Conservation (phyloP, 148 eudicot genomes). For the Rhododendron vialii region DNA sequence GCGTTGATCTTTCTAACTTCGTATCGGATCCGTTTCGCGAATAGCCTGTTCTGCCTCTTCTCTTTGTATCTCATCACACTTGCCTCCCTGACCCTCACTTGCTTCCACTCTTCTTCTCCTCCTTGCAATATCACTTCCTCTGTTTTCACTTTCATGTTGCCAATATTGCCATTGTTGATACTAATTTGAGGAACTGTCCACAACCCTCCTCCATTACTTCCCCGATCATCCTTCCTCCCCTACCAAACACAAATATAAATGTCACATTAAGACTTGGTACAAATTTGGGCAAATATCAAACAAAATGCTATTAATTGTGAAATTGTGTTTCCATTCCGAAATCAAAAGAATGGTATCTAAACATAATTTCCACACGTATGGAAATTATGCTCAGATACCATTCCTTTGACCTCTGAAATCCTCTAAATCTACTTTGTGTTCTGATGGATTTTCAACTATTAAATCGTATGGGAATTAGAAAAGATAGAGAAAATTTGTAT, state of each 20-base stretch:
- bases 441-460: not conserved
- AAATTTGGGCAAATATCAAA: not conserved
- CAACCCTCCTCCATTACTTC: constrained; percentile 23
- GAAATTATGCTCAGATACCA: not conserved
- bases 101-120: constrained; percentile 20
- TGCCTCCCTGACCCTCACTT: constrained; percentile 42
- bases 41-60: constrained; percentile 69
- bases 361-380: not conserved
- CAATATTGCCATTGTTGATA: not conserved
- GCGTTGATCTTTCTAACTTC: constrained; percentile 75
- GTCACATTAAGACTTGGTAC: not conserved
- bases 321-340: no score
- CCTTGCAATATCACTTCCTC: constrained; percentile 9
- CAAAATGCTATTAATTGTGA: not conserved
- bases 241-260: not conserved
- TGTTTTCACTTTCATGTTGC: constrained; percentile 3
- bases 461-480: not conserved
- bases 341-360: no score
- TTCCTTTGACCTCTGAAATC: not conserved
- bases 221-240: constrained; percentile 19
- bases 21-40: constrained; percentile 58
- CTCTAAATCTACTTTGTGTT: not conserved
- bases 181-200: constrained; percentile 41
- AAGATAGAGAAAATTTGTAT: not conserved
- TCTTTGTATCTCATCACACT: constrained; percentile 73